Base-by-base conservation (phyloP, 164 flowering plant genomes). In the Magnolia kwangsiensis region DNA sequence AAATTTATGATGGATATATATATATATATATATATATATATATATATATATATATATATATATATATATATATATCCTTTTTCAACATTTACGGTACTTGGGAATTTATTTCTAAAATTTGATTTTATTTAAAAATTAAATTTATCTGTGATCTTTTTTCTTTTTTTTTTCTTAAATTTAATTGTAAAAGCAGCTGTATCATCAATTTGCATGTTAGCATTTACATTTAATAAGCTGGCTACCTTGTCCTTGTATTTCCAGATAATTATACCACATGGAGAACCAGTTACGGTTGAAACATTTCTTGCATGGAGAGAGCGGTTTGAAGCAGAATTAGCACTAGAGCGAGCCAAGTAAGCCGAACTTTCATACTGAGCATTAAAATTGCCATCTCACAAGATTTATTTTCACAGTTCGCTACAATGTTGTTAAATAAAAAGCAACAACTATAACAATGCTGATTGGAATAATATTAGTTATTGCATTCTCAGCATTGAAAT, bases 271-370 rank as follows among this genome's bases (percentile, higher is more conserved):
- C 98, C 99, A 61, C 99, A 96, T 88, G 99, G 99, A 81, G 98
- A 96, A 81, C 88, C 97, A 24, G 98, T 96, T 71, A 96, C 99
- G n/a, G 86, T 96, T 81, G 96, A 96, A 2, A 88, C 96, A 72
- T 96, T 96, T 87, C 72, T 91, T 82, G 95, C 98, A 75, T 96
- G 98, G 99, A 91, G 98, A 83, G 99, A 94, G 75, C 89, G 97
- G 73, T 94, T 88, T 88, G 98, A 96, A 87, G 99, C 98, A 72
- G 99, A 94, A 82, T 76, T 94, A 81, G 99, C 98, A 19, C 85
- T 94, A 3, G 96, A 96, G 81, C 89, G 93, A 82, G 99, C 99
- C 82, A 96, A 96, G 99, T 96, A 88, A 90, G 97, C 64, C 51
- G 19, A 71, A 45, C 11, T 65, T 63, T 55, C 21, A 24, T 20